phyloP scores from a whole-genome alignment of 2,329 filamentous ascomycete genomes.

The Daldinia eschscholtzii region DNA sequence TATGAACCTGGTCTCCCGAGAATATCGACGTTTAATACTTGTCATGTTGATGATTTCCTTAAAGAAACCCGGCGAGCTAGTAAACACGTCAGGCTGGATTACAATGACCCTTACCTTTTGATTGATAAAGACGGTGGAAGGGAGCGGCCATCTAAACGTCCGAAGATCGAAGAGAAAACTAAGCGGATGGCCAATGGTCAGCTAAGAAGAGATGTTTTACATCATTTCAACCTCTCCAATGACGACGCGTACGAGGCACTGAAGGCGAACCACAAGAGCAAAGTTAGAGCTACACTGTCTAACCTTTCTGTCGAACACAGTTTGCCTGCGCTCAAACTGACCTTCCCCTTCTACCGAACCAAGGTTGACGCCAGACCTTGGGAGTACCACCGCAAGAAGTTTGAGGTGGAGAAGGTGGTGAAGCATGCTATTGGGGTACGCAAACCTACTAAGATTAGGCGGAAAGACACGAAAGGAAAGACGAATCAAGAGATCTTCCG shows the following conservation, averaged over 20 bases:
- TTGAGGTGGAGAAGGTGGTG: constrained; percentile 73
- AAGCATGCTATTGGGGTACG: constrained; percentile 50
- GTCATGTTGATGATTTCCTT: constrained; percentile 85
- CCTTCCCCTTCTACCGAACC: constrained; percentile 96
- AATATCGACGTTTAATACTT: constrained; percentile 71
- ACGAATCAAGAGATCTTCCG: constrained; percentile 82
- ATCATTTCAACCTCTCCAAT: constrained; percentile 95
- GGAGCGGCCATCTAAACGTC: constrained; percentile 72
- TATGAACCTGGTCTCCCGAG: constrained; percentile 70
- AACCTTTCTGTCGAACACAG: constrained; percentile 95
- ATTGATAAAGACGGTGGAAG: constrained; percentile 78
- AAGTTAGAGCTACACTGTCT: constrained; percentile 91
- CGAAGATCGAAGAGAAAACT: constrained; percentile 67
- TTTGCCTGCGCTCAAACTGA: constrained; percentile 88
- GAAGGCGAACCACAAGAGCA: constrained; percentile 97
- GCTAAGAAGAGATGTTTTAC: constrained; percentile 77
- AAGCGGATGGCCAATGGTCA: constrained; percentile 77
- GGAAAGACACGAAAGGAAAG: constrained; percentile 85
- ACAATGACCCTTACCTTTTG: constrained; percentile 89
- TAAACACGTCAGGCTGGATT: constrained; percentile 84
- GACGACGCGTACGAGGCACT: constrained; percentile 95
- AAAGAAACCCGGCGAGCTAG: constrained; percentile 77
- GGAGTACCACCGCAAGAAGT: constrained; percentile 73
- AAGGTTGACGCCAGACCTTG: constrained; percentile 80
- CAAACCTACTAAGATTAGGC: constrained; percentile 78